A percentile compares a stretch with the other conserved stretches of the same genome.
Conservation (phyloP, 1,139 yeast genomes). For the Candida glucosophila region DNA sequence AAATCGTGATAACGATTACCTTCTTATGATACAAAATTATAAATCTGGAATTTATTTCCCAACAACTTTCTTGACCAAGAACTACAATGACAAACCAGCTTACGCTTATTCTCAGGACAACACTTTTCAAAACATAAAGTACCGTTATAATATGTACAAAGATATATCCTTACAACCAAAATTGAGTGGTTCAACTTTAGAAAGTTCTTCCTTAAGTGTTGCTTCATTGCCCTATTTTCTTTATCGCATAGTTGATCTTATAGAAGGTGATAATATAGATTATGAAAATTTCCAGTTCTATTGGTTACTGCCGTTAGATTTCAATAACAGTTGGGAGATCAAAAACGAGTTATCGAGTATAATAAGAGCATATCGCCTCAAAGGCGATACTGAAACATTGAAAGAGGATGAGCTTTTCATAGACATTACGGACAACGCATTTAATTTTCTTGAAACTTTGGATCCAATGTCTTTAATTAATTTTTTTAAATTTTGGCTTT, state of each 20-base stretch:
- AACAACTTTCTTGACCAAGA: slow-evolving; percentile 20
- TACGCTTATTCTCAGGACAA: slow-evolving; percentile 22
- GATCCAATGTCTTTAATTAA: slow-evolving; percentile 13
- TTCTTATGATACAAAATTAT: slow-evolving; percentile 17
- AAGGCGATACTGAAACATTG: slow-evolving; percentile 7
- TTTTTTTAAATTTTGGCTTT: slow-evolving; percentile 33
- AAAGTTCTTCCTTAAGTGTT: slow-evolving; percentile 14
- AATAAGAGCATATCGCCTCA: slow-evolving; percentile 14
- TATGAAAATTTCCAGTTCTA: slow-evolving; percentile 5
- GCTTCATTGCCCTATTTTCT: slow-evolving; percentile 32
- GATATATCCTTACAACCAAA: slow-evolving; percentile 38
- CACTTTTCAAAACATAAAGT: slow-evolving; percentile 30
- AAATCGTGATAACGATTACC: too few species aligned
- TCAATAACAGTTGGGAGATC: slow-evolving; percentile 25
- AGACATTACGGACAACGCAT: slow-evolving; percentile 14
- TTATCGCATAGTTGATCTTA: slow-evolving; percentile 13
- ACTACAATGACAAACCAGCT: too few species aligned
- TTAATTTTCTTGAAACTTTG: slow-evolving; percentile 10
- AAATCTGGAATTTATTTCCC: slow-evolving; percentile 38
- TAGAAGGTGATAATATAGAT: slow-evolving; percentile 11
- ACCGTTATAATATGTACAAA: slow-evolving; percentile 31
- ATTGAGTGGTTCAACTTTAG: slow-evolving; percentile 7
- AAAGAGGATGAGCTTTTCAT: slow-evolving; percentile 17
- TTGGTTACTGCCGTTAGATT: slow-evolving; percentile 28
- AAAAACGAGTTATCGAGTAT: slow-evolving; percentile 22